Evolutionary conservation across 2,329 filamentous ascomycete species (phyloP).

Genomic region (Passalora sequoiae): DNA sequence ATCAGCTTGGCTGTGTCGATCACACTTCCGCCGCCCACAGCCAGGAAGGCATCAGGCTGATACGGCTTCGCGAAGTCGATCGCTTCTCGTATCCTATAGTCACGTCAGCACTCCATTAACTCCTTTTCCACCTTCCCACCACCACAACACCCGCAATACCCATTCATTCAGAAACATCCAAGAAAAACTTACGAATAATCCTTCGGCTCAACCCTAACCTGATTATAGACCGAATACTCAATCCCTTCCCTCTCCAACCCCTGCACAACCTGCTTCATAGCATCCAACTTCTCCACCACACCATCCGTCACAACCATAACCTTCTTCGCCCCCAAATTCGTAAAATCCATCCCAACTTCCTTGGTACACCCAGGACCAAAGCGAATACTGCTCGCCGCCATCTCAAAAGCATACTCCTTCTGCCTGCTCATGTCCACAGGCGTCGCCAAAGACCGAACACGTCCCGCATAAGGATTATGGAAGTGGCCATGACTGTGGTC

Average conservation of each 20-base stretch:
- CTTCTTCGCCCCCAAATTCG: constrained; percentile 78
- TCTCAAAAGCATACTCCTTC: constrained; percentile 98
- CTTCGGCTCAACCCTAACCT: constrained; percentile 83
- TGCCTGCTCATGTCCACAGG: constrained; percentile 65
- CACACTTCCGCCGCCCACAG: constrained; percentile 86
- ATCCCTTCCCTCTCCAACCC: constrained; percentile 74
- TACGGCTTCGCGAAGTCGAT: constrained; percentile 81
- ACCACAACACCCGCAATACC: neutral
- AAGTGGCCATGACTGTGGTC: constrained; percentile 48
- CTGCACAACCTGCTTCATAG: constrained; percentile 84
- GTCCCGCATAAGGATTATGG: constrained; percentile 48
- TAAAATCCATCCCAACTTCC: constrained; percentile 97
- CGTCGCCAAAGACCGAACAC: constrained; percentile 61
- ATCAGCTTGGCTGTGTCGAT: constrained; percentile 98
- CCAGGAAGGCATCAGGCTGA: constrained; percentile 80
- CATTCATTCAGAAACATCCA: neutral
- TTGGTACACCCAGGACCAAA: constrained; percentile 91
- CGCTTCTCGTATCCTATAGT: constrained; percentile 79
- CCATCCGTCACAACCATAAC: constrained; percentile 89
- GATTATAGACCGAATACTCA: constrained; percentile 73
- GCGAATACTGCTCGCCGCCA: constrained; percentile 91
- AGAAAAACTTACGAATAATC: constrained; percentile 67
- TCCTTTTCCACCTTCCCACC: too few relatives aligned
- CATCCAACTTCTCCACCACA: constrained; percentile 74
- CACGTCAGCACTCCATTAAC: too few relatives aligned